Evolutionary conservation across 257 asterid genomes (phyloP), one percentile per base, ranked within the genome.

Genomic region (Nicotiana undulata): DNA sequence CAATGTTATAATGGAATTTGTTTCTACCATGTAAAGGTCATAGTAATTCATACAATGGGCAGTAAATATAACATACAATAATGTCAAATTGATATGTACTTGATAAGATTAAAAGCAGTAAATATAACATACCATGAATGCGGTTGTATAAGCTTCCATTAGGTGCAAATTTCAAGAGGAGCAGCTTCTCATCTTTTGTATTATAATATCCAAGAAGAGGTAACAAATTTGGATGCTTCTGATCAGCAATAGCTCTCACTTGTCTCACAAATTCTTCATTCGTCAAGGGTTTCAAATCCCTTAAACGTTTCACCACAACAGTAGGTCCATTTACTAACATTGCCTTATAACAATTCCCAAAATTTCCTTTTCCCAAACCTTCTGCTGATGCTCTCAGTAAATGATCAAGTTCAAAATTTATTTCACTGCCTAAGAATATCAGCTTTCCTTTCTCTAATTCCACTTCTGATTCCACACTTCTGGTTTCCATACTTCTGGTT

Each of bases 321-420:
- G 66, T 90, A 9, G 64, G 82, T 49, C 94, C 94, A 7, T 67
- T 56, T 18, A 85, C 96, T 59, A 91, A 74, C 89, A 86, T 55
- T 13, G 96, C 92, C 86, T 86, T 93, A 29, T 93, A 93, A 79
- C 96, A 93, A 72, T 89, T 91, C 6, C 97, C 98, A 68, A 93
- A 92, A 67, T 86, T 92, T 4, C 96, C 98, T 46, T 84, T 84
- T 0, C 97, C 96, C 28, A 93, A 82, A 18, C 97, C 97, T 77
- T 92, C 97, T 0, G 98, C 97, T 3, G 97, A 91, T 4, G 98
- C 94, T 75, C 85, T 89, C 56, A 93, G 75, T 61, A 93, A 86
- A 81, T 93, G 94, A 22, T 90, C 98, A 0, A 92, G 90, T 79
- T 90, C 94, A 56, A 92, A 90, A 5, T 26, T 68, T 6, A 60